phyloP scores from a whole-genome alignment of 345 rosid genomes.

The Gossypium turneri region DNA sequence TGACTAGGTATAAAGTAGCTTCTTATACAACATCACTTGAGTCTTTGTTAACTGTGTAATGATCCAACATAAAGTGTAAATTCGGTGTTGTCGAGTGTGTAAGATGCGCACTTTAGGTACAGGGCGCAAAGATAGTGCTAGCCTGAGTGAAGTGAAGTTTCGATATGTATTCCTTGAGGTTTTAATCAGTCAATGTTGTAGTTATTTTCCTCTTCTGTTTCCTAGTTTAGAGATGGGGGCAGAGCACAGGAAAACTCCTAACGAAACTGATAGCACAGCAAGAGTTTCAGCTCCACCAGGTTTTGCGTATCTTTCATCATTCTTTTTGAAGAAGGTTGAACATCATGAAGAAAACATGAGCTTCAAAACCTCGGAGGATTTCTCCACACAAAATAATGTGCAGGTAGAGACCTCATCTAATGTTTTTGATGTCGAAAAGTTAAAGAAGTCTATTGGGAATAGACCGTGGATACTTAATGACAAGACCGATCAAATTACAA shows the following conservation, averaged over 20 bases:
- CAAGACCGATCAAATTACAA: conserved; percentile 16
- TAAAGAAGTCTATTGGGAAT: conserved; percentile 22
- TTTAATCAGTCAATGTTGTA: not conserved
- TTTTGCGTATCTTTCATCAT: conserved; percentile 41
- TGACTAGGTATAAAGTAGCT: not conserved
- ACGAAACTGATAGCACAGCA: not conserved
- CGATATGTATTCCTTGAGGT: too few relatives aligned
- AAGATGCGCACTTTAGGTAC: too few relatives aligned
- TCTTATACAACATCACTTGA: not conserved
- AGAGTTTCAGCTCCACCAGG: conserved; percentile 32
- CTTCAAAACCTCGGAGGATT: not conserved
- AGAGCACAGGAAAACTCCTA: not conserved
- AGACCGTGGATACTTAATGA: conserved; percentile 38
- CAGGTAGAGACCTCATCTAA: not conserved
- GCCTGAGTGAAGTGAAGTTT: too few relatives aligned
- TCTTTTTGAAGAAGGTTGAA: conserved; percentile 34
- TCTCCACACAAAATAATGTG: conserved; percentile 6
- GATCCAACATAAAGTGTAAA: not conserved
- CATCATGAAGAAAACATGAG: conserved; percentile 14
- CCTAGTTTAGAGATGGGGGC: conserved; percentile 22
- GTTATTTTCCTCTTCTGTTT: not conserved
- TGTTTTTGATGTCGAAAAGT: conserved; percentile 12
- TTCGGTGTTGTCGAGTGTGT: too few relatives aligned
- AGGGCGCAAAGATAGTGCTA: too few relatives aligned
- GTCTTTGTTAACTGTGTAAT: not conserved